A percentile compares a stretch with the other conserved stretches of the same genome.
Evolutionary conservation across 2,329 filamentous ascomycete species (phyloP).

Genomic region (Fusarium ambrosium): DNA sequence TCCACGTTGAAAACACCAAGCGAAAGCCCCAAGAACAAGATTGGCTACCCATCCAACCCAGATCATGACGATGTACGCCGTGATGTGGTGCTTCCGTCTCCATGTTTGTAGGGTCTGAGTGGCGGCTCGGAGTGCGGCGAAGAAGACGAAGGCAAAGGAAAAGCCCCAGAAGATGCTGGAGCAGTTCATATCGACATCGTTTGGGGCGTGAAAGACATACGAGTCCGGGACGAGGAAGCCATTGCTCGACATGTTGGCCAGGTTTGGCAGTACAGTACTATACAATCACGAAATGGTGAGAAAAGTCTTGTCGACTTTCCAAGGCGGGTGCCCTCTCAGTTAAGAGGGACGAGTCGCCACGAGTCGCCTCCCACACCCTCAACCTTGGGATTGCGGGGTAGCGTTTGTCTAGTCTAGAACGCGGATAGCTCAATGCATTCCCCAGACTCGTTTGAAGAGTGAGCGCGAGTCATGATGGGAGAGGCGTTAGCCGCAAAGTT

Average conservation of each 20-base stretch:
- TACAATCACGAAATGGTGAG: neutral
- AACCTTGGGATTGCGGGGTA: conserved; percentile 2
- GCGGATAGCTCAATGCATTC: neutral
- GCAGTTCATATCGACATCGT: neutral
- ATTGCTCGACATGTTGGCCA: neutral
- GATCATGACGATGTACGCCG: neutral
- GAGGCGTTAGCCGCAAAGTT: neutral
- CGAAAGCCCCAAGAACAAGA: neutral
- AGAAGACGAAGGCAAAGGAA: neutral
- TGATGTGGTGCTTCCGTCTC: neutral
- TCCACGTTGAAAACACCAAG: neutral
- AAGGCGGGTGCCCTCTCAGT: neutral
- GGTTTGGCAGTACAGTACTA: neutral
- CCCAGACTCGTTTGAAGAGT: neutral
- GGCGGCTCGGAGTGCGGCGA: neutral
- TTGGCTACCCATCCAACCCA: neutral
- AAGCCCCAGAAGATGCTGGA: neutral
- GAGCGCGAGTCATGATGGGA: neutral
- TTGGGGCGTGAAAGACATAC: neutral
- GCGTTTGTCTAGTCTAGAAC: neutral
- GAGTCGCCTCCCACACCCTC: conserved; percentile 6
- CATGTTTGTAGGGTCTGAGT: neutral
- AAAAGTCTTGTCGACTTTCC: too few species aligned
- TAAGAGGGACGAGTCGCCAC: conserved; percentile 5
- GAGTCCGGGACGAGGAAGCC: conserved; percentile 3